These are phyloP conservation scores for Cercospora nicotianae DNA, from an alignment of 2,329 filamentous ascomycete genomes.

Conservation along the genomic window DNA sequence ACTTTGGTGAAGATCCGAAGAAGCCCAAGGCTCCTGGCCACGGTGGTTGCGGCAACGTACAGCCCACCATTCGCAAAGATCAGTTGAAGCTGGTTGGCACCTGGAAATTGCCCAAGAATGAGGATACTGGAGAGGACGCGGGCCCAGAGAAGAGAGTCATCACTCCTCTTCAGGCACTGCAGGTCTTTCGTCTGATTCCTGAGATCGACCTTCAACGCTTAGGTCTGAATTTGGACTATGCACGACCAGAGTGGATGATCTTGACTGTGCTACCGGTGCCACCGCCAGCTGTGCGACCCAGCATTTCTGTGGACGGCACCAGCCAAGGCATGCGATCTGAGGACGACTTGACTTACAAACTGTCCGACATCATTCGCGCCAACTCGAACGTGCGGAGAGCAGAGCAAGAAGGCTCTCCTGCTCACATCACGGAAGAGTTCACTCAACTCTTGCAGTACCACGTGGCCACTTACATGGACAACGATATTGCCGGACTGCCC, in stretches of 20 bases:
- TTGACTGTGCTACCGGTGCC: slow-evolving; percentile 92
- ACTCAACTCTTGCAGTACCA: slow-evolving; percentile 93
- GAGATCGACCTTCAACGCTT: slow-evolving; percentile 81
- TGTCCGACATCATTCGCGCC: slow-evolving; percentile 95
- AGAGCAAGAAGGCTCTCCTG: slow-evolving; percentile 85
- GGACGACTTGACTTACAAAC: slow-evolving; percentile 98
- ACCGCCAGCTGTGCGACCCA: slow-evolving; percentile 90
- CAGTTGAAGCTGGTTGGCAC: slow-evolving; percentile 78
- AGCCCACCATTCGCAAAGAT: slow-evolving; percentile 84
- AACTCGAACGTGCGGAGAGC: slow-evolving; percentile 93
- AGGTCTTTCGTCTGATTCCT: slow-evolving; percentile 81
- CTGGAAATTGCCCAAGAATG: slow-evolving; percentile 69
- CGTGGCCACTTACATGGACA: slow-evolving; percentile 99
- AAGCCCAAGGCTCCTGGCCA: slow-evolving; percentile 61
- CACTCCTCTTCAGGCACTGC: slow-evolving; percentile 79
- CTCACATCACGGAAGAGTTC: slow-evolving; percentile 88
- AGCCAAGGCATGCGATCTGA: slow-evolving; percentile 91
- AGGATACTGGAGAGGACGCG: slow-evolving; percentile 67
- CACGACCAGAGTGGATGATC: slow-evolving; percentile 97
- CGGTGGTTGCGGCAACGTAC: slow-evolving; percentile 88
- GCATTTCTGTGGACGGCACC: slow-evolving; percentile 94
- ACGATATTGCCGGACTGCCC: slow-evolving; percentile 93
- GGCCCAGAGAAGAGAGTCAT: slow-evolving; percentile 78
- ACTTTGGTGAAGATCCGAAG: slow-evolving; percentile 62
- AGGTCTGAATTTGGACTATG: slow-evolving; percentile 91